phyloP scores from a whole-genome alignment of 2,329 filamentous ascomycete genomes.

The Cladosporium sp. region DNA sequence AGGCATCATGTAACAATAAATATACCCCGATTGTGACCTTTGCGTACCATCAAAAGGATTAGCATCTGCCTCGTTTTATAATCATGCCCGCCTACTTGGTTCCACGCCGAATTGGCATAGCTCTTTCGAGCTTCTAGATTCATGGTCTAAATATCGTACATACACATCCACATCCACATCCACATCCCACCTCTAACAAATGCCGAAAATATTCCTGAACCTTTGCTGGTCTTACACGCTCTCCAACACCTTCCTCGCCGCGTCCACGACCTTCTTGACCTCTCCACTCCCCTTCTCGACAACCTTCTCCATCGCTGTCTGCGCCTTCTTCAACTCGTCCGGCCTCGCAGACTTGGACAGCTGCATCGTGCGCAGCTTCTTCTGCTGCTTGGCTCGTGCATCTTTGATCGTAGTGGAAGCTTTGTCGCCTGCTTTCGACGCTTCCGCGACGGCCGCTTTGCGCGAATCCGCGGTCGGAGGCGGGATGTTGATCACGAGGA shows the following conservation, averaged over 20 bases:
- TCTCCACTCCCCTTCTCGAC: slow-evolving; percentile 46
- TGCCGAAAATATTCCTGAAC: neutral
- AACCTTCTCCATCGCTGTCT: slow-evolving; percentile 47
- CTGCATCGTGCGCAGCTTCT: slow-evolving; percentile 43
- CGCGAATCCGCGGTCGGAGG: slow-evolving; percentile 55
- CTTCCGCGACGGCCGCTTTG: slow-evolving; percentile 18
- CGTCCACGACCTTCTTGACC: slow-evolving; percentile 47
- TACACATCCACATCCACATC: too few relatives aligned
- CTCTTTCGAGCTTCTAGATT: neutral
- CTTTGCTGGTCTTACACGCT: slow-evolving; percentile 18
- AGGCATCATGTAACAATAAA: slow-evolving; percentile 2
- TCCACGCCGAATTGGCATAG: too few relatives aligned
- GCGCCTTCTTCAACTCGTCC: slow-evolving; percentile 48
- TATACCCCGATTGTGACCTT: neutral
- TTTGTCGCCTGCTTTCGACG: slow-evolving; percentile 40
- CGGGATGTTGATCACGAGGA: slow-evolving; percentile 53
- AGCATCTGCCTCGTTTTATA: too few relatives aligned
- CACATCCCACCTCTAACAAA: too few relatives aligned
- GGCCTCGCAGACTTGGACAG: slow-evolving; percentile 40
- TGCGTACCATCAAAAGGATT: too few relatives aligned
- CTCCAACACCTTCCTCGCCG: slow-evolving; percentile 45
- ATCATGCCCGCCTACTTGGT: too few relatives aligned
- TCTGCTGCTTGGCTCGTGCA: slow-evolving; percentile 46
- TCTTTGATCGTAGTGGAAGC: slow-evolving; percentile 40
- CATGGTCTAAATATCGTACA: neutral